Evolutionary conservation across 441 rosid species (phyloP).

Genomic region (Viola pubescens): DNA sequence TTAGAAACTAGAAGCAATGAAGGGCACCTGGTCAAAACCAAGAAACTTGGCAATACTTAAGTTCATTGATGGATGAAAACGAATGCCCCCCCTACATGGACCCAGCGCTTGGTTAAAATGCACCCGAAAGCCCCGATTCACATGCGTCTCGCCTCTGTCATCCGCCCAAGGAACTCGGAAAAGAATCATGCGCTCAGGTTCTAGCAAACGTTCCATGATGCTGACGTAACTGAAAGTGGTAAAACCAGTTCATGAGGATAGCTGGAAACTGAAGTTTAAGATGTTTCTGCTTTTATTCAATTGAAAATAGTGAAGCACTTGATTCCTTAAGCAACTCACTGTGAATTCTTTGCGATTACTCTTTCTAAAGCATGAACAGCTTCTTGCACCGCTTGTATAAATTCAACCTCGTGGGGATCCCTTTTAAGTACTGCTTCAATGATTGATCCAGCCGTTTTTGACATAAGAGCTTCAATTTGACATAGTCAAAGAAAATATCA

Average conservation of each 20-base stretch:
- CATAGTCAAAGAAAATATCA: conserved; percentile 9
- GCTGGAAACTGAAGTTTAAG: conserved; percentile 7
- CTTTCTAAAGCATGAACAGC: conserved; percentile 95
- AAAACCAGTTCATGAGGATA: conserved; percentile 20
- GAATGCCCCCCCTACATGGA: conserved; percentile 96
- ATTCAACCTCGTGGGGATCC: conserved; percentile 95
- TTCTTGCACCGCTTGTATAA: conserved; percentile 93
- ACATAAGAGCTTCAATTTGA: conserved; percentile 86
- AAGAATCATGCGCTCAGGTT: conserved; percentile 88
- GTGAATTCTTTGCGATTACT: conserved; percentile 90
- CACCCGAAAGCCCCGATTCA: conserved; percentile 89
- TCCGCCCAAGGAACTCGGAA: conserved; percentile 98
- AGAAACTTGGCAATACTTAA: conserved; percentile 91
- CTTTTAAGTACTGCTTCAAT: conserved; percentile 82
- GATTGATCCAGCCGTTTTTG: conserved; percentile 97
- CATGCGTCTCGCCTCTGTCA: conserved; percentile 96
- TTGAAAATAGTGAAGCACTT: conserved; percentile 6
- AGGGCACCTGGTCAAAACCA: conserved; percentile 83
- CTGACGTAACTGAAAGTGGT: conserved; percentile 70
- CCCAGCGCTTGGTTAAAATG: conserved; percentile 97
- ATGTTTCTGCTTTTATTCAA: conserved; percentile 10
- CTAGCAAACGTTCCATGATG: conserved; percentile 92
- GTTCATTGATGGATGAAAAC: conserved; percentile 90
- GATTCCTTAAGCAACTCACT: conserved; percentile 49
- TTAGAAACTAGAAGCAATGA: conserved; percentile 12